These are phyloP conservation scores for Geranium brycei DNA, from an alignment of 345 rosid genomes.

Conservation along the genomic window DNA sequence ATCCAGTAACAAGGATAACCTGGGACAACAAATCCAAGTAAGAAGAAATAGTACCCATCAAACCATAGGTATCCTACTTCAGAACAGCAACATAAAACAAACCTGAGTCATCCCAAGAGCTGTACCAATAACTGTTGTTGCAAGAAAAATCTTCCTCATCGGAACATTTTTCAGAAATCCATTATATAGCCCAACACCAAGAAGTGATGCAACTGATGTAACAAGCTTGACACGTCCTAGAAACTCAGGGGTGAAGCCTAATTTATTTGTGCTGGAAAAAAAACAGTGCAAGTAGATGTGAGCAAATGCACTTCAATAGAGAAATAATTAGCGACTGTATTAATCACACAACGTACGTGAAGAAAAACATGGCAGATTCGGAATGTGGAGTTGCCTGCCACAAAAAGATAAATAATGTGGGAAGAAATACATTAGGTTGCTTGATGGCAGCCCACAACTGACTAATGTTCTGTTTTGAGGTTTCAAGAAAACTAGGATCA, in stretches of 20 bases:
- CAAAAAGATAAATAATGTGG: slow-evolving; percentile 74
- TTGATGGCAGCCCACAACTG: slow-evolving; percentile 63
- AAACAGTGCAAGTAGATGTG: background rate
- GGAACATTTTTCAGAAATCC: slow-evolving; percentile 80
- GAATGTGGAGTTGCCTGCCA: slow-evolving; percentile 99
- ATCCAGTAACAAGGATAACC: slow-evolving; percentile 84
- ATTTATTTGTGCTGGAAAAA: slow-evolving; percentile 66
- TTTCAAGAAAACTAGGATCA: slow-evolving; percentile 44
- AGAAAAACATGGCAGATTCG: slow-evolving; percentile 93
- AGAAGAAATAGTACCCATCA: background rate
- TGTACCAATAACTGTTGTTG: slow-evolving; percentile 57
- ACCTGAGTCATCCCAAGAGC: slow-evolving; percentile 97
- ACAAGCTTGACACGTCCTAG: slow-evolving; percentile 87
- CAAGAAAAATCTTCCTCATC: slow-evolving; percentile 66
- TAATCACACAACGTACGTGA: slow-evolving; percentile 46
- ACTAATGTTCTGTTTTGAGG: slow-evolving; percentile 49
- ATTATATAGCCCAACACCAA: slow-evolving; percentile 85
- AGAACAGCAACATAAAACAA: background rate
- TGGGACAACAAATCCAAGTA: slow-evolving; percentile 14
- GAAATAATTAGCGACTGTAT: background rate
- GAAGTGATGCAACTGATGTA: slow-evolving; percentile 77
- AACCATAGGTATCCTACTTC: background rate
- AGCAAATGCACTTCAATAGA: background rate
- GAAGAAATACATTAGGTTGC: slow-evolving; percentile 74
- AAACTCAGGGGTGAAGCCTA: slow-evolving; percentile 92